Conservation (phyloP, 2,329 filamentous ascomycete genomes). For the Fusarium solani-melongenae region DNA sequence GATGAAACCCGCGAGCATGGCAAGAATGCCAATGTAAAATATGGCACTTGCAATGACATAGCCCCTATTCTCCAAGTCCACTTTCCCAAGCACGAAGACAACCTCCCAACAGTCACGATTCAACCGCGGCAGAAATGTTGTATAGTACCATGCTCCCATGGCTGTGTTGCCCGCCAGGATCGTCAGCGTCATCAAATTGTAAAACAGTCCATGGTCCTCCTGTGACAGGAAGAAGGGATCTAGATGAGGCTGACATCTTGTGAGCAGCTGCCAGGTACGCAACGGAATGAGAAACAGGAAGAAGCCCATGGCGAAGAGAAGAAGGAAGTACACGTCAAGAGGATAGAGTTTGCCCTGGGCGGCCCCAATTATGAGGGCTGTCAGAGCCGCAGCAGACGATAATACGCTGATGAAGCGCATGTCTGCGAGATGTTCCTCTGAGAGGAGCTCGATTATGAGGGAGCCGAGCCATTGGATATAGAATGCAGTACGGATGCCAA, state of each 20-base stretch:
- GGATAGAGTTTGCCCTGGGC: constrained; percentile 36
- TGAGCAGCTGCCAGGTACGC: constrained; percentile 47
- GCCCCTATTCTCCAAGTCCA: constrained; percentile 40
- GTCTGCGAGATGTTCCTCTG: constrained; percentile 42
- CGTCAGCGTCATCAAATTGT: constrained; percentile 38
- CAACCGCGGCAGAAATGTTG: constrained; percentile 38
- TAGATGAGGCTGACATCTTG: constrained; percentile 45
- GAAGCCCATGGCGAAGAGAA: constrained; percentile 46
- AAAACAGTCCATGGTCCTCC: constrained; percentile 42
- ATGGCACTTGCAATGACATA: constrained; percentile 46
- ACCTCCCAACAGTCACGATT: constrained; percentile 42
- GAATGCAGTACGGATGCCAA: constrained; percentile 50
- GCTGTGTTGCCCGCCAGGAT: constrained; percentile 44
- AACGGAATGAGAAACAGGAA: constrained; percentile 49
- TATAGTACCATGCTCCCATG: constrained; percentile 49
- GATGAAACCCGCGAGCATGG: constrained; percentile 36
- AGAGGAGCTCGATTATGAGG: constrained; percentile 46
- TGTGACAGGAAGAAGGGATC: constrained; percentile 45
- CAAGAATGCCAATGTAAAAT: constrained; percentile 45
- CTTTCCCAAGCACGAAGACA: constrained; percentile 48
- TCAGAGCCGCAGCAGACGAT: constrained; percentile 42
- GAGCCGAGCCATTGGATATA: constrained; percentile 52
- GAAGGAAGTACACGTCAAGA: constrained; percentile 47
- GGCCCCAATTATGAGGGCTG: constrained; percentile 45
- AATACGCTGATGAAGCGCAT: constrained; percentile 48